Evolutionary conservation across 805 yeast species (phyloP), one percentile per base, ranked within the genome.

Genomic region (Dipodascopsis uninucleata): DNA sequence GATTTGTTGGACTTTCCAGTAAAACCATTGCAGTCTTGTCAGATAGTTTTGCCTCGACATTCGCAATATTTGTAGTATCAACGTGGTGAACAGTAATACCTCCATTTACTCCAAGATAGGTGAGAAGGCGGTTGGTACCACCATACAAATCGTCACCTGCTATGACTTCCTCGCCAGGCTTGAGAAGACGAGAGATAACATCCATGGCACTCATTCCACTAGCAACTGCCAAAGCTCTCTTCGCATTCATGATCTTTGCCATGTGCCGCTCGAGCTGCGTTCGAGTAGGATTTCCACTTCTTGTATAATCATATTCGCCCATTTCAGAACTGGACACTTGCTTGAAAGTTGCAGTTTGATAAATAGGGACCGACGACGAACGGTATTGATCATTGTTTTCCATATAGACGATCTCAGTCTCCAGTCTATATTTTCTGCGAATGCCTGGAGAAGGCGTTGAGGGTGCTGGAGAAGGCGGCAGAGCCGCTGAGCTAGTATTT

Each of bases 71-170:
- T 17, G 96, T 83, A 22, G 96, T 88, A 63, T 89, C 96, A 45
- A 81, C 77, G 62, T 89, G 95, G 45, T 71, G 71, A 20, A 86
- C 83, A 22, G 72, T 73, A 45, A 87, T 71, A 52, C 78, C 81
- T 17, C 79, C 81, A 60, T 78, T 79, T 34, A 72, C 73, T 58
- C 77, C 70, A 58, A 86, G 66, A 60, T 80, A 85, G 9, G 86
- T 83, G 56, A 89, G 75, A 55, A 89, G 72, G 58, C 97, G 75
- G 65, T 89, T 85, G 26, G 95, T 82, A 26, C 97, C 97, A 42
- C 97, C 97, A 61, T 89, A 89, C 52, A 89, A 74, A 62, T 89
- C 97, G 62, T 85, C 93, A 41, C 97, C 97, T 4, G 96, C 95
- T 55, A 89, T 77, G 26, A 89, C 89, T 63, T 85, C 87, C 61